Conservation (phyloP, 2,329 filamentous ascomycete genomes). For the Pseudogymnoascus sp. region DNA sequence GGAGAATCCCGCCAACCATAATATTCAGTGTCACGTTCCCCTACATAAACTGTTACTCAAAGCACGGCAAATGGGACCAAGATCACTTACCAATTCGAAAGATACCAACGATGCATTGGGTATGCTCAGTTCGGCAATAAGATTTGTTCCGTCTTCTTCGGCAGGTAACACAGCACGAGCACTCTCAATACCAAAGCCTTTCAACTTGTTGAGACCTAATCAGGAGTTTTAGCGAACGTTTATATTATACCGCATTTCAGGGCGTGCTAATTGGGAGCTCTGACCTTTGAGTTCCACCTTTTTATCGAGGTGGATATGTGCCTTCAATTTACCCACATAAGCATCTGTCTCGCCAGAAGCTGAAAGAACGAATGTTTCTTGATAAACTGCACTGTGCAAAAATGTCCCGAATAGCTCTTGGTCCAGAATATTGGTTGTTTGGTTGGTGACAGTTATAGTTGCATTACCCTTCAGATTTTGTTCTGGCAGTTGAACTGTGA, state of each 20-base stretch:
- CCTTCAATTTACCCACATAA: constrained; percentile 18
- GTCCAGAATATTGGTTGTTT: neutral
- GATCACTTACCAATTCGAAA: neutral
- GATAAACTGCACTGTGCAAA: constrained; percentile 2
- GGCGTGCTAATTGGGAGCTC: neutral
- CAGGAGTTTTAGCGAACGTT: neutral
- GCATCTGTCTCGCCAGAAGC: neutral
- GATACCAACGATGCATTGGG: neutral
- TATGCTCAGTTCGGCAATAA: constrained; percentile 10
- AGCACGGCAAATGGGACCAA: neutral
- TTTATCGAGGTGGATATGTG: constrained; percentile 29
- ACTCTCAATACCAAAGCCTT: constrained; percentile 14
- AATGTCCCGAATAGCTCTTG: neutral
- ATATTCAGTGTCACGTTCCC: constrained; percentile 41
- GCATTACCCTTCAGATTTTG: constrained; percentile 10
- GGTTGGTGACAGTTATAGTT: neutral
- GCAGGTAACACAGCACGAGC: constrained; percentile 15
- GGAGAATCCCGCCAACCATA: constrained; percentile 31
- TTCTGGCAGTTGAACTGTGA: constrained; percentile 15
- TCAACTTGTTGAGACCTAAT: constrained; percentile 15
- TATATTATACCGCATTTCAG: neutral
- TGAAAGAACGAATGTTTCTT: neutral
- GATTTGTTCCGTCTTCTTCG: constrained; percentile 18
- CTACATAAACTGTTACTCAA: neutral
- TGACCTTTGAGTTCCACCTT: constrained; percentile 29